Conservation (phyloP, 108 stramenopile genomes). For the Nitzschia palea region DNA sequence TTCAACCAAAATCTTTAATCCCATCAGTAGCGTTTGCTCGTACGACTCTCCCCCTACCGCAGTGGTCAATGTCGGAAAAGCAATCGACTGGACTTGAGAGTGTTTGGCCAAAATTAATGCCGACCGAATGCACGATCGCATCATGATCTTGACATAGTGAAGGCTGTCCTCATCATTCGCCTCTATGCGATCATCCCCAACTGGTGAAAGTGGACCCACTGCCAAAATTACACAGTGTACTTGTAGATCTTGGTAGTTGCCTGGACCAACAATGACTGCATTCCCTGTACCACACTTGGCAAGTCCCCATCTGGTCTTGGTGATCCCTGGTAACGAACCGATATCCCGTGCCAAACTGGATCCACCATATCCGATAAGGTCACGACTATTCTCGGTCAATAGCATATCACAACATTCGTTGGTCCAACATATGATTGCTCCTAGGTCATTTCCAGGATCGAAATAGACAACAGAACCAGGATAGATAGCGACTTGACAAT, state of each 20-base stretch:
- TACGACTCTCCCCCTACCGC: slow-evolving; percentile 23
- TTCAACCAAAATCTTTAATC: slow-evolving; percentile 32
- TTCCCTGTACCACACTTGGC: slow-evolving; percentile 40
- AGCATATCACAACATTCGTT: slow-evolving; percentile 39
- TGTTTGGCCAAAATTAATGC: slow-evolving; percentile 39
- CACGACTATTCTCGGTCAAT: slow-evolving; percentile 15
- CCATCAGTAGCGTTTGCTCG: slow-evolving; percentile 26
- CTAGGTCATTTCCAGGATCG: slow-evolving; percentile 36
- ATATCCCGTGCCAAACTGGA: slow-evolving; percentile 21
- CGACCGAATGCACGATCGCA: slow-evolving; percentile 44
- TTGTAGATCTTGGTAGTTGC: slow-evolving; percentile 32
- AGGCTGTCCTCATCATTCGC: slow-evolving; percentile 29
- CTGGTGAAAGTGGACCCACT: slow-evolving; percentile 31
- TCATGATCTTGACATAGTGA: slow-evolving; percentile 39
- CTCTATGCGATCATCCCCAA: slow-evolving; percentile 9
- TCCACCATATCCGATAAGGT: slow-evolving; percentile 26
- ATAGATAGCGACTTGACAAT: slow-evolving; percentile 33
- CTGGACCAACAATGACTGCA: slow-evolving; percentile 46
- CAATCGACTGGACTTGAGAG: slow-evolving; percentile 41
- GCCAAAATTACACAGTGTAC: slow-evolving; percentile 40
- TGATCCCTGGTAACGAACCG: slow-evolving; percentile 30
- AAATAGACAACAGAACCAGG: slow-evolving; percentile 24
- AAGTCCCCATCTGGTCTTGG: slow-evolving; percentile 34
- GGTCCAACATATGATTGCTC: slow-evolving; percentile 42
- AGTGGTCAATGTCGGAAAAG: slow-evolving; percentile 36